phyloP scores from a whole-genome alignment of 2,329 filamentous ascomycete genomes.

The Dissoconium aciculare region DNA sequence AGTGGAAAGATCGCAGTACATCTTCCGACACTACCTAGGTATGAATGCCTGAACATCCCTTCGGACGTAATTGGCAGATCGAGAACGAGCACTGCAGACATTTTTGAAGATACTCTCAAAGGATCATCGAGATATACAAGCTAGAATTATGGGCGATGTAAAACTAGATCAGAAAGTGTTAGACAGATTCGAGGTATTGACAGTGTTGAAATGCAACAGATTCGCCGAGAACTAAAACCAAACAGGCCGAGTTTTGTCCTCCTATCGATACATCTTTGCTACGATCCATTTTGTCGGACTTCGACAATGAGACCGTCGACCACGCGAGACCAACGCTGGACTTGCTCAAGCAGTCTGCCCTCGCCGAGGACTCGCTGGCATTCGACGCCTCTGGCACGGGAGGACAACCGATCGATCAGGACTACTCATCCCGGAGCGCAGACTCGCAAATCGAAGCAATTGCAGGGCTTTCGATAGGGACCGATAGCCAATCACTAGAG shows the following conservation, averaged over 20 bases:
- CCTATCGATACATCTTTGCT: constrained; percentile 65
- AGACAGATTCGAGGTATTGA: too few species aligned
- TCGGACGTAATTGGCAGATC: too few species aligned
- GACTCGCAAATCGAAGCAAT: constrained; percentile 26
- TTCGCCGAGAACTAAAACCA: too few species aligned
- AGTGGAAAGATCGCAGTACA: too few species aligned
- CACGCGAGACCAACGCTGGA: constrained; percentile 47
- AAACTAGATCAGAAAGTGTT: too few species aligned
- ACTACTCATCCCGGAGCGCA: constrained; percentile 7
- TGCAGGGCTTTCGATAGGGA: constrained; percentile 26
- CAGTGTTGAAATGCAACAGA: too few species aligned
- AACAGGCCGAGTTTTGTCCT: constrained; percentile 51
- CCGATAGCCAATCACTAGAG: constrained; percentile 30
- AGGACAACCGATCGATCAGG: background rate
- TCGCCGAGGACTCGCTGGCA: constrained; percentile 28
- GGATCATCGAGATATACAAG: too few species aligned
- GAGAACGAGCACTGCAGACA: too few species aligned
- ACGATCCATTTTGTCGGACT: constrained; percentile 60
- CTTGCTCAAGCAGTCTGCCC: constrained; percentile 48
- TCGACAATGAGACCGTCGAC: constrained; percentile 41
- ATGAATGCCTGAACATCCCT: too few species aligned
- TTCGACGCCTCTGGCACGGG: background rate
- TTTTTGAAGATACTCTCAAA: too few species aligned
- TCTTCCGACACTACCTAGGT: too few species aligned
- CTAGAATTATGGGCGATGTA: too few species aligned